phyloP scores from a whole-genome alignment of 2,329 filamentous ascomycete species.

The Colletotrichum lentis region DNA sequence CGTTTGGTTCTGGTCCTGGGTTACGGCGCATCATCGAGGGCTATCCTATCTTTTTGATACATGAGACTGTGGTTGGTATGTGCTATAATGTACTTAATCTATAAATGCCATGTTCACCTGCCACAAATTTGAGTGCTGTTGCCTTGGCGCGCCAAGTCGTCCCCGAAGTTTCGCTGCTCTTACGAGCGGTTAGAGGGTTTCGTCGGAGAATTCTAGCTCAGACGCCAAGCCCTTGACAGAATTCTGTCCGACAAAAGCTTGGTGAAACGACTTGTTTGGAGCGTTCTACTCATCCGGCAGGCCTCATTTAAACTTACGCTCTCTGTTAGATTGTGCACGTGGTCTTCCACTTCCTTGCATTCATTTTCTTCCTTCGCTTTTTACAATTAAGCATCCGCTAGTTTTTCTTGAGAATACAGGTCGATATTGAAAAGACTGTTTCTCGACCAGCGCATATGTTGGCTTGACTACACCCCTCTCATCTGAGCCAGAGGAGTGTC shows the following conservation, averaged over 20 bases:
- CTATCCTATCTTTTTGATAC: constrained; percentile 5
- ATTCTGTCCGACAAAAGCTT: constrained; percentile 28
- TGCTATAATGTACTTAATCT: constrained; percentile 16
- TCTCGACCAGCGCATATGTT: not conserved
- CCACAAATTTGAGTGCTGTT: not conserved
- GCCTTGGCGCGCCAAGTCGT: not conserved
- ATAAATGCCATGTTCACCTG: not conserved
- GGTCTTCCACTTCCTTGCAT: not conserved
- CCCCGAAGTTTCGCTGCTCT: constrained; percentile 10
- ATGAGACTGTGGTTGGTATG: constrained; percentile 20
- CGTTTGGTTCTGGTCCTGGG: constrained; percentile 5
- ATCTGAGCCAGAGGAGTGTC: not conserved
- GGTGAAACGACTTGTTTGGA: not conserved
- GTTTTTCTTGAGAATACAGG: not conserved
- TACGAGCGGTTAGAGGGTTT: constrained; percentile 1
- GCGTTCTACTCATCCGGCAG: not conserved
- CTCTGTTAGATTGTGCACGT: not conserved
- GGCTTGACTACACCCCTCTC: not conserved
- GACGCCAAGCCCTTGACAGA: not conserved
- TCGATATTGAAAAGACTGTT: no score
- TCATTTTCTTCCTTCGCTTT: no score
- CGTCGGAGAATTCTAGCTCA: not conserved
- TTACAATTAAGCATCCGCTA: not conserved
- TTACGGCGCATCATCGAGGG: constrained; percentile 12
- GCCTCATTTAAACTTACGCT: not conserved